Percentiles rank a stretch among this genome's conserved stretches.
Evolutionary conservation across 148 eudicot species (phyloP).

Genomic region (Agrostemma githago): DNA sequence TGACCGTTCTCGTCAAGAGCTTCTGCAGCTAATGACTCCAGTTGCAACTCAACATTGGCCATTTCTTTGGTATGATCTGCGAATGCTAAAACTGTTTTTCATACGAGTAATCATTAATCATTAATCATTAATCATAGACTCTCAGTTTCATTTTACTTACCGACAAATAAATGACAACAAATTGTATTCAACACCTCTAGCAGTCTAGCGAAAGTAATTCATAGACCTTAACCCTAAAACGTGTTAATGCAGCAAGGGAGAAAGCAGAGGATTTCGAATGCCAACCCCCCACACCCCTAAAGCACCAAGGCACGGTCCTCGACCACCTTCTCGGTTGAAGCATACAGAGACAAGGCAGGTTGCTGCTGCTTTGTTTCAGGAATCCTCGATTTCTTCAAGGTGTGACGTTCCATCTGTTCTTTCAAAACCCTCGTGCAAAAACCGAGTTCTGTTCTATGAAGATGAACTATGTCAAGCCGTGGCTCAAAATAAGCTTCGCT

Average conservation of each 20-base stretch:
- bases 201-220: background rate
- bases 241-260: constrained; percentile 53
- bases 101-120: no score
- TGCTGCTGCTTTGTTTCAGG: constrained; percentile 91
- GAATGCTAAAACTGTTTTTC: background rate
- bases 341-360: constrained; percentile 75
- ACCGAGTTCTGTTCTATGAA: constrained; percentile 75
- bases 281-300: constrained; percentile 78
- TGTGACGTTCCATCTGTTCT: constrained; percentile 73
- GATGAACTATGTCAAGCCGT: constrained; percentile 97
- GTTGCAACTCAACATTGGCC: constrained; percentile 87
- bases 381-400: constrained; percentile 63
- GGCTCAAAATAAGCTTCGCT: constrained; percentile 90
- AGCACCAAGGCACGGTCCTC: constrained; percentile 94
- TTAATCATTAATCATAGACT: no score
- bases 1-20: constrained; percentile 81
- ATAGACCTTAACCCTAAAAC: background rate
- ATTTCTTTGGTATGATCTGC: constrained; percentile 46
- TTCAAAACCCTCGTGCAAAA: constrained; percentile 70
- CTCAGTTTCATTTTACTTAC: background rate
- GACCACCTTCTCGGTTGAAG: constrained; percentile 78
- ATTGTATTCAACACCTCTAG: background rate
- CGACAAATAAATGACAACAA: background rate
- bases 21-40: constrained; percentile 71
- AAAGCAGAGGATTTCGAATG: constrained; percentile 41